Evolutionary conservation across 2,329 filamentous ascomycete species (phyloP).

Genomic region (Paracamarosporium sp.): DNA sequence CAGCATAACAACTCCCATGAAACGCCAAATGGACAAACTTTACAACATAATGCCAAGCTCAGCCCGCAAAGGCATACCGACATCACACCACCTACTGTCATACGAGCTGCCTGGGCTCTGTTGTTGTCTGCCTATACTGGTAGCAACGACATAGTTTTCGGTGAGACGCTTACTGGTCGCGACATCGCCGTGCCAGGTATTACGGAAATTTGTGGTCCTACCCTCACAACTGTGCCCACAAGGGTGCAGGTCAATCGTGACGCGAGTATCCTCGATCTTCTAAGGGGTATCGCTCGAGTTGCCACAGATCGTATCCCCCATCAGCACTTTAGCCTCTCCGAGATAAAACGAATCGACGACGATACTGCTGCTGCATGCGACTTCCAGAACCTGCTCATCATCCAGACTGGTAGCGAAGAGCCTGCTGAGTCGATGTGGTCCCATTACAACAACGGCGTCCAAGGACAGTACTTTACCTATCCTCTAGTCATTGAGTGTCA

Average conservation of each 20-base stretch:
- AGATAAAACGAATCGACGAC: slow-evolving; percentile 52
- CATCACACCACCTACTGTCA: slow-evolving; percentile 39
- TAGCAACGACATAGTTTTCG: slow-evolving; percentile 40
- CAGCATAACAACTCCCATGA: slow-evolving; percentile 25
- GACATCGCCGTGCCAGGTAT: slow-evolving; percentile 42
- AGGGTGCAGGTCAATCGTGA: slow-evolving; percentile 36
- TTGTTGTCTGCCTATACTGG: slow-evolving; percentile 34
- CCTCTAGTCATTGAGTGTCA: slow-evolving; percentile 41
- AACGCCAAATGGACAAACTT: slow-evolving; percentile 27
- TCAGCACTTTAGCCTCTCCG: slow-evolving; percentile 47
- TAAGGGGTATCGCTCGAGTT: slow-evolving; percentile 26
- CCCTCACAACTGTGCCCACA: slow-evolving; percentile 48
- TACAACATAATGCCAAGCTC: slow-evolving; percentile 32
- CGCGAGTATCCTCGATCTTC: slow-evolving; percentile 30
- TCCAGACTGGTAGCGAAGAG: slow-evolving; percentile 50
- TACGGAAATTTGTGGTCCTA: slow-evolving; percentile 45
- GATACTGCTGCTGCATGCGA: slow-evolving; percentile 64
- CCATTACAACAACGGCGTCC: slow-evolving; percentile 33
- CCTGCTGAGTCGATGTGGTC: slow-evolving; percentile 35
- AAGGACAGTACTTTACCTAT: slow-evolving; percentile 42
- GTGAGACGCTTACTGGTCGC: slow-evolving; percentile 45
- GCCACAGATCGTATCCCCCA: slow-evolving; percentile 40
- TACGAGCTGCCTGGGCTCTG: slow-evolving; percentile 42
- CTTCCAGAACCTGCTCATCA: slow-evolving; percentile 61
- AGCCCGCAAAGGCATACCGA: slow-evolving; percentile 28